These are phyloP conservation scores for Mycena sanguinolenta DNA, from an alignment of 768 basidiomycete species.

Conservation along the genomic window DNA sequence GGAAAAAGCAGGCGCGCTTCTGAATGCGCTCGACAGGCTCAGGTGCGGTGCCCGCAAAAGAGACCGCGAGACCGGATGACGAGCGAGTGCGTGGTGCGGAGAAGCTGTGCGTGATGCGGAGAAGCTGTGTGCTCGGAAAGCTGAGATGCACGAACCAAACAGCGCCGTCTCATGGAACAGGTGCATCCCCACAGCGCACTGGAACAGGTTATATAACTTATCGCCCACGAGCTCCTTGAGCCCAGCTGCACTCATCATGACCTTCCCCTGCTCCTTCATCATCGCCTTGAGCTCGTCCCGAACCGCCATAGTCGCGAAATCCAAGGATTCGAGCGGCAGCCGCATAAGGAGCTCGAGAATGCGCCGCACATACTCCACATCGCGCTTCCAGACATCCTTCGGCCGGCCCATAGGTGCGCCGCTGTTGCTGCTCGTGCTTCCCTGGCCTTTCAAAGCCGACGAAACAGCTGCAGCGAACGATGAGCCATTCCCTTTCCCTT, in stretches of 20 bases:
- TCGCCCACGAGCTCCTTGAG: slow-evolving; percentile 72
- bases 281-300: slow-evolving; percentile 73
- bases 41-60: too few species aligned
- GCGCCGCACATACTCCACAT: slow-evolving; percentile 62
- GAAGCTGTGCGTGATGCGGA: too few species aligned
- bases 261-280: slow-evolving; percentile 69
- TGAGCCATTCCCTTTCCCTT: slow-evolving; percentile 30
- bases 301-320: slow-evolving; percentile 68
- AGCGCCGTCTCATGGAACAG: slow-evolving; percentile 75
- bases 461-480: slow-evolving; percentile 21
- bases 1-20: too few species aligned
- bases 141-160: too few species aligned
- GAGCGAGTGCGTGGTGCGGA: too few species aligned
- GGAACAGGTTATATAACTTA: slow-evolving; percentile 78
- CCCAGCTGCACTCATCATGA: slow-evolving; percentile 45
- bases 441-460: slow-evolving; percentile 29
- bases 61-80: too few species aligned
- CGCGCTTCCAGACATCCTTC: slow-evolving; percentile 67
- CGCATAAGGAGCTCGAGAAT: slow-evolving; percentile 65
- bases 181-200: slow-evolving; percentile 82
- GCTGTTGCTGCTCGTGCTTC: slow-evolving; percentile 16
- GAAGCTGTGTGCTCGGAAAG: too few species aligned
- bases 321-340: slow-evolving; percentile 69
- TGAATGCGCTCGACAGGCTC: too few species aligned
- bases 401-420: slow-evolving; percentile 40